A percentile compares a stretch with the other conserved stretches of the same genome.
phyloP scores from a whole-genome alignment of 208 protist species.

The Crithidia acanthocephali region DNA sequence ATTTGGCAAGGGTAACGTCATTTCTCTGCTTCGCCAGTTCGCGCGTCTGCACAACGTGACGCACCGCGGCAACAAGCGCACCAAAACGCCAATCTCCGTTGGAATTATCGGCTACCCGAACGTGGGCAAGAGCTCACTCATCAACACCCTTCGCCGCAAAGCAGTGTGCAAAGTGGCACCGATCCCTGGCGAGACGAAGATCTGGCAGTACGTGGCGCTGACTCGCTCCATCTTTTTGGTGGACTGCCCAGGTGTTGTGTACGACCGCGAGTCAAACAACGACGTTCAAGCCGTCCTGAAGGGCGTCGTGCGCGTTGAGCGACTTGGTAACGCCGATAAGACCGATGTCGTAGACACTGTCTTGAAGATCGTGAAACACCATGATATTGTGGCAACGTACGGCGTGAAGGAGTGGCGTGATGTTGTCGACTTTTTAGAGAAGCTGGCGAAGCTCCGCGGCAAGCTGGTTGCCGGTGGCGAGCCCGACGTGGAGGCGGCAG shows the following conservation, averaged over 20 bases:
- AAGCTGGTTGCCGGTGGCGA: slow-evolving; percentile 96
- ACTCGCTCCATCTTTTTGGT: slow-evolving; percentile 99
- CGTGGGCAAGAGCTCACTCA: slow-evolving; percentile 99
- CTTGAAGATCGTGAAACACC: slow-evolving; percentile 94
- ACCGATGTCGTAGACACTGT: slow-evolving; percentile 95
- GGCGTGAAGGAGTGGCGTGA: slow-evolving; percentile 94
- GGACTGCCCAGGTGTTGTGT: slow-evolving; percentile 99
- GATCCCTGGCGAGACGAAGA: slow-evolving; percentile 99
- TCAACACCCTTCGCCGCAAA: slow-evolving; percentile 99
- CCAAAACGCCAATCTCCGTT: slow-evolving; percentile 91
- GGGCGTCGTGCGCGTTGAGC: slow-evolving; percentile 96
- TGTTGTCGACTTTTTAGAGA: slow-evolving; percentile 97
- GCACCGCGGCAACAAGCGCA: slow-evolving; percentile 84
- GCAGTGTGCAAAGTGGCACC: slow-evolving; percentile 99
- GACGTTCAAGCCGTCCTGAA: slow-evolving; percentile 98
- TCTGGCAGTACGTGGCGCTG: slow-evolving; percentile 99
- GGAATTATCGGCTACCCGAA: slow-evolving; percentile 99
- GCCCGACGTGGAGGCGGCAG: slow-evolving; percentile 94
- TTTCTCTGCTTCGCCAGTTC: slow-evolving; percentile 99
- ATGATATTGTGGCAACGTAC: slow-evolving; percentile 98
- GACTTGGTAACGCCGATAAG: slow-evolving; percentile 92
- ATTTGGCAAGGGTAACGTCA: slow-evolving; percentile 99
- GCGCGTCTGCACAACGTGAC: slow-evolving; percentile 90
- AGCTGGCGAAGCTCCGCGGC: slow-evolving; percentile 94
- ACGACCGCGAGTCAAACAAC: slow-evolving; percentile 92